A percentile compares a stretch with the other conserved stretches of the same genome.
Evolutionary conservation across 495 filamentous ascomycete species (phyloP).

Genomic region (Lepraria neglecta): DNA sequence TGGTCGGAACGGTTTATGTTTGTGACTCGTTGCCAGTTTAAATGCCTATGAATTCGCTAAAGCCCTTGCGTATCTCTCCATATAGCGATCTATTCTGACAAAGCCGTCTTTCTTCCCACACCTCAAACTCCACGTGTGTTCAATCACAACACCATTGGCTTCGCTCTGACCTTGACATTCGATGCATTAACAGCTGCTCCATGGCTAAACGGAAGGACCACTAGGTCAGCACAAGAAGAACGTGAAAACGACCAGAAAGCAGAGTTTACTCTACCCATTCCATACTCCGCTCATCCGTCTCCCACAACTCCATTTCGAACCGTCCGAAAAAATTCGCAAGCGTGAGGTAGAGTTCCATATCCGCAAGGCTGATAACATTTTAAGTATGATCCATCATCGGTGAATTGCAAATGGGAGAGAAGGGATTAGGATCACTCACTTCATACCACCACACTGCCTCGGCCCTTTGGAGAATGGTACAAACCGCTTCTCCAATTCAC

Average conservation of each 20-base stretch:
- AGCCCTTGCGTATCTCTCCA: no score
- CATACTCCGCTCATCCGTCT: constrained; percentile 22
- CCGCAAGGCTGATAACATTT: constrained; percentile 29
- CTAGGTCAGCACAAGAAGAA: background rate
- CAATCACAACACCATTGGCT: background rate
- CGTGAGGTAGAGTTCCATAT: constrained; percentile 35
- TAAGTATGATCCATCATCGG: background rate
- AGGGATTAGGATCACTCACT: constrained; percentile 27
- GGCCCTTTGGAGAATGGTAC: constrained; percentile 38
- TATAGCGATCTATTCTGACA: no score
- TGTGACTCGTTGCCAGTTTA: no score
- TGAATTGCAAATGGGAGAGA: background rate
- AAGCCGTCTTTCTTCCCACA: background rate
- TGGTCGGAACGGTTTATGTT: no score
- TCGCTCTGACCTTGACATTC: background rate
- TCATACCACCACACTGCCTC: constrained; percentile 39
- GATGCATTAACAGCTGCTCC: background rate
- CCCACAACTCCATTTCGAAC: constrained; percentile 34
- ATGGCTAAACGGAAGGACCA: background rate
- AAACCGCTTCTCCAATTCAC: constrained; percentile 32
- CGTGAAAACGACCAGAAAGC: background rate
- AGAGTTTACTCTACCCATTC: constrained; percentile 13
- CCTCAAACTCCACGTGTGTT: background rate
- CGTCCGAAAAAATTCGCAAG: constrained; percentile 36
- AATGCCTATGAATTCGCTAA: no score